phyloP scores from a whole-genome alignment of 2,329 filamentous ascomycete genomes.

The Monosporascus sp. region DNA sequence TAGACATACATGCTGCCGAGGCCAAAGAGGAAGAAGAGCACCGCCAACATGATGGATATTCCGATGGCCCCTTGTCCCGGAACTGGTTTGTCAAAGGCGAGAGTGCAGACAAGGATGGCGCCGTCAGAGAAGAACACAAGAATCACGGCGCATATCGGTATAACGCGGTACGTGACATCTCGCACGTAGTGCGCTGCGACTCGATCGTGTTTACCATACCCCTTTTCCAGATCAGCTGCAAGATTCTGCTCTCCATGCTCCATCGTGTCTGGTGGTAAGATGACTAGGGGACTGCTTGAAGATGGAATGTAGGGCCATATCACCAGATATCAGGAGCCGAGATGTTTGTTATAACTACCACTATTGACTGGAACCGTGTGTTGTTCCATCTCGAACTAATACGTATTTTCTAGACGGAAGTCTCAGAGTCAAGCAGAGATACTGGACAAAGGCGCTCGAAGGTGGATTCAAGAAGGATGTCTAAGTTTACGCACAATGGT shows the following conservation, averaged over 20 bases:
- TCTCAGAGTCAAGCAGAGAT: not conserved
- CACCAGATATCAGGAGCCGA: not conserved
- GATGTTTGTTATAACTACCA: not conserved
- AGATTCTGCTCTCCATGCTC: slow-evolving; percentile 3
- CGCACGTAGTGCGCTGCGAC: slow-evolving; percentile 7
- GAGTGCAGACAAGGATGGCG: slow-evolving; percentile 14
- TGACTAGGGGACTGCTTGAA: slow-evolving; percentile 8
- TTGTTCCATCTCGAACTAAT: not conserved
- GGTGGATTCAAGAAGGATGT: too few species aligned
- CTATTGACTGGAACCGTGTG: not conserved
- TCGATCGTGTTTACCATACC: not conserved
- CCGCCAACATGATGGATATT: slow-evolving; percentile 13
- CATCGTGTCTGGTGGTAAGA: slow-evolving; percentile 6
- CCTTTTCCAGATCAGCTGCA: slow-evolving; percentile 11
- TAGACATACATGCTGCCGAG: slow-evolving; percentile 14
- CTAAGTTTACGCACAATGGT: too few species aligned
- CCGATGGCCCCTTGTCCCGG: slow-evolving; percentile 13
- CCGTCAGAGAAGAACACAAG: slow-evolving; percentile 20
- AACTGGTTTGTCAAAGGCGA: slow-evolving; percentile 13
- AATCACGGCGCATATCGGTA: slow-evolving; percentile 14
- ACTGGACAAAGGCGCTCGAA: not conserved
- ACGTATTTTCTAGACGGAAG: not conserved
- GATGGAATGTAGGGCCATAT: slow-evolving; percentile 3
- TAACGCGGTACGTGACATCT: slow-evolving; percentile 18
- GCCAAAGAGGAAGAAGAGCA: slow-evolving; percentile 14